phyloP scores from a whole-genome alignment of 176 grass and related monocot species.

The Musa beccarii region DNA sequence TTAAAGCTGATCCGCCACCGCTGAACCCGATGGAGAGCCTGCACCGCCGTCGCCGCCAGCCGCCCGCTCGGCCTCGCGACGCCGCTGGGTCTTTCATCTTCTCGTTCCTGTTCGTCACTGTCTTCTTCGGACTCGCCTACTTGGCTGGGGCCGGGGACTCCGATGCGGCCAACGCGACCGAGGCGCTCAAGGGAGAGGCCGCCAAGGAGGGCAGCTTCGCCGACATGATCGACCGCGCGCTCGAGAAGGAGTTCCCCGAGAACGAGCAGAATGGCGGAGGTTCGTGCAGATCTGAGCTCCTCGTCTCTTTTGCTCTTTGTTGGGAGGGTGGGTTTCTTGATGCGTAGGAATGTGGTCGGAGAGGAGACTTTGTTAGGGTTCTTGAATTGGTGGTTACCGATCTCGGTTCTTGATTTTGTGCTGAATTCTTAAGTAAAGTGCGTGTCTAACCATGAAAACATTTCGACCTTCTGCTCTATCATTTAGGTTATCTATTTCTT shows the following conservation, averaged over 20 bases:
- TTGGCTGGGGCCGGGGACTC: neutral
- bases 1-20: too few relatives aligned
- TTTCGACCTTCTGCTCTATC: neutral
- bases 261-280: slow-evolving; percentile 87
- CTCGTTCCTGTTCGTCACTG: neutral
- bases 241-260: slow-evolving; percentile 96
- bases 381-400: neutral
- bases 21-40: neutral
- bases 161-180: slow-evolving; percentile 8
- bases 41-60: neutral
- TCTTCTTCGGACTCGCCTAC: neutral
- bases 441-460: neutral
- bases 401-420: neutral
- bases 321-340: neutral
- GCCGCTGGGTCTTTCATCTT: neutral
- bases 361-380: neutral
- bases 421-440: neutral
- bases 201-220: slow-evolving; percentile 63
- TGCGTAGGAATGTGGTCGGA: neutral
- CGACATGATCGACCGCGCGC: slow-evolving; percentile 96
- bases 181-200: neutral
- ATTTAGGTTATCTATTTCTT: neutral
- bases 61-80: neutral
- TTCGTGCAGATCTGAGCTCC: slow-evolving; percentile 45
- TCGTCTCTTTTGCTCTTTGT: neutral